Base-by-base conservation (phyloP, 1,284 basidiomycete species). In the Taiwanofungus camphoratus region DNA sequence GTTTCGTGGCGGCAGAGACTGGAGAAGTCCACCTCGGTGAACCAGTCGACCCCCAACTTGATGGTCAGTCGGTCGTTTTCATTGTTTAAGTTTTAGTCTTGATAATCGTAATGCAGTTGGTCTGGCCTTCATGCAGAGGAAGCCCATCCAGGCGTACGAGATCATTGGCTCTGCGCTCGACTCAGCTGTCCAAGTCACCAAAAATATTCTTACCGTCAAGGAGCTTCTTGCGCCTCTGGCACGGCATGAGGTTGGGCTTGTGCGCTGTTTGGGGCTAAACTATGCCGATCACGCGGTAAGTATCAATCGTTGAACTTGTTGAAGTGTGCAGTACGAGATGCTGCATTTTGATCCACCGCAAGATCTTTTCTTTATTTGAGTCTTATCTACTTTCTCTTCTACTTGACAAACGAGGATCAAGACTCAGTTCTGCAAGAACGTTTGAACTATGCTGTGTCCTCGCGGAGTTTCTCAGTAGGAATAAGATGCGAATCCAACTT, bases 1-100 rank as follows among this genome's bases (percentile, higher is more conserved):
- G 89, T 45, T 92, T 92, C 60, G 71, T 87, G 15, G 87, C 89
- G 11, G 68, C 65, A n/a, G 88, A 89, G 65, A 88, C 86, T 1
- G 69, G 73, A 5, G 67, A 75, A 45, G 75, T 88, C 9, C 86
- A 89, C 55, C 73, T 88, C 48, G 89, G 90, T 31, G 74, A 91
- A 60, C 88, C 89, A 0, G 68, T 87, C 16, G 80, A 90, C 49
- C 46, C 76, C 1, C 66, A 65, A 23, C 66, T 83, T 22, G 87
- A 90, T 53, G 75, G 87, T 78, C 54, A 30, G 8, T 12, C 21
- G 45, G 9, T 42, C 23, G 6, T 22, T 31, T 31, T 9, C 7
- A 11, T 22, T n/a, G 22, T n/a, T 6, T 38, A 9, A 31, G 15
- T 26, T 22, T 3, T 32, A 16, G 12, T 3, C 8, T 9, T 40